Evolutionary conservation across 345 rosid species (phyloP), one percentile per base, ranked within the genome.

Genomic region (Gynandropsis gynandra): DNA sequence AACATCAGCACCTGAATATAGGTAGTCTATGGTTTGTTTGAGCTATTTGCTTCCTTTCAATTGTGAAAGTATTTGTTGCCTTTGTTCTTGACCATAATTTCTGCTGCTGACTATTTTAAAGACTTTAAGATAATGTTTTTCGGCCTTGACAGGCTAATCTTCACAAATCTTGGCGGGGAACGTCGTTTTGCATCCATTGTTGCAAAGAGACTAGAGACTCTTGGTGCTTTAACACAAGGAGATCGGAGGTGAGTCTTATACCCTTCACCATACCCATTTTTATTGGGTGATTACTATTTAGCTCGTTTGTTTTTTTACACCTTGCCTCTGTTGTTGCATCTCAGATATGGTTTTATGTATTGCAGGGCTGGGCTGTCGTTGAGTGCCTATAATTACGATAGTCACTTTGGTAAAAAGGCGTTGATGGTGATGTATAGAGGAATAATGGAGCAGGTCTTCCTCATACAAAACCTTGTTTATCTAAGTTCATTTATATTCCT

Each of bases 121-220:
- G 48, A 56, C 36, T 29, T 63, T 48, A 63, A 54, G 35, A 47
- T 34, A 44, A 51, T 47, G 41, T 7, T 39, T 59, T 63, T 59
- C 42, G 27, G 56, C 32, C 17, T 53, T 70, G 59, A 48, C 79
- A 86, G 97, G 74, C 65, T 89, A 55, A 74, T 92, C 17, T 92
- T 92, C 55, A 82, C 95, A 50, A 82, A 87, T 77, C 93, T 92
- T 45, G 95, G 96, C 62, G 98, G 98, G 52, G 98, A 92, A 48
- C 95, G 98, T 9, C 95, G 98, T 42, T 92, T 92, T 82, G 98
- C 98, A 66, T 92, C 98, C 47, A 84, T 92, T 57, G 96, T 92
- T 63, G 98, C 98, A 52, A 87, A 92, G 85, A 77, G 98, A 70
- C 73, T 92, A 61, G 98, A 82, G 70, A 80, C 93, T 44, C 95